Base-by-base conservation (phyloP, 768 basidiomycete species). In the Amyloporia xantha region DNA sequence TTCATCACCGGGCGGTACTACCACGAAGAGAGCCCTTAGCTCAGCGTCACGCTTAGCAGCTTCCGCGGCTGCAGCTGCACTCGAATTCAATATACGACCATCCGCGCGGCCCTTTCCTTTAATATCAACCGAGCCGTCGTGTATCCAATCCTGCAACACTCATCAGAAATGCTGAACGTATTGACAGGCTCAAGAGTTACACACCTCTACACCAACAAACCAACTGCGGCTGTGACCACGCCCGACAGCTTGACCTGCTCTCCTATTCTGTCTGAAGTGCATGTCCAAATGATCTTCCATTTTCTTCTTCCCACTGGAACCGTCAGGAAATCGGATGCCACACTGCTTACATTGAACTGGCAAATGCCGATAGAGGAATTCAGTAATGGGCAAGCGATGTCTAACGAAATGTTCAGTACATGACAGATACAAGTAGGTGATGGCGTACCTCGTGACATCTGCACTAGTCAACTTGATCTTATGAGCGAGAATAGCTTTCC, bases 251-350 rank as follows among this genome's bases (percentile, higher is more conserved):
- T 86, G 84, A 59, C 74, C 82, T 23, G 84, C 82, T 65, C 87
- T 88, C 51, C 86, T 79, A 61, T 97, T 98, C 63, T 95, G 86
- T 63, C 84, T 77, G 70, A 96, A 97, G 66, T 99, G 95, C 86
- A 90, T 87, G 64, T 99, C 95, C 59, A 98, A 75, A 62, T 99
- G 96, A 50, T 84, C 80, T 58, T 94, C 80, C 74, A 93, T 76
- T 33, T 70, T 73, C 62, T 81, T 84, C 69, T 84, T 90, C 52
- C 89, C 92, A 46, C 71, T 59, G 23, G 69, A 62, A 25, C 78
- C 81, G 57, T 90, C 88, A 41, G 85, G 71, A 66, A 94, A 95
- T 38, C 95, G 84, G 47, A 89, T 68, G 15, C 87, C 90, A 70
- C 95, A 99, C 60, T 97, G 94, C 68, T 85, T 91, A 75, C 95